These are phyloP conservation scores for Aspergillus puulaauensis DNA, from an alignment of 2,329 filamentous ascomycete species.

Conservation along the genomic window DNA sequence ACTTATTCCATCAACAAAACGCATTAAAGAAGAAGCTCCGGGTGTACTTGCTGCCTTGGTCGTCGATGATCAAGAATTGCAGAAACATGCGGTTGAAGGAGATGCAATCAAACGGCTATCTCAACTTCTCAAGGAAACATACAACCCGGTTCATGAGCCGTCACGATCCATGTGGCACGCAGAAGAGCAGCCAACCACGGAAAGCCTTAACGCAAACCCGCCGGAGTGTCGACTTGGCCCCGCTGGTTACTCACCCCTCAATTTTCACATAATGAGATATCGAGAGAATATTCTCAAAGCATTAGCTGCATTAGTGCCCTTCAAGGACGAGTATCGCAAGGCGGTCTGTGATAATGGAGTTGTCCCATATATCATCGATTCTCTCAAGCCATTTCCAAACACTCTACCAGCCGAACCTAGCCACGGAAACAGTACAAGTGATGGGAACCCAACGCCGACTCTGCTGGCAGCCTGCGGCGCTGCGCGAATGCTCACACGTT, in stretches of 20 bases:
- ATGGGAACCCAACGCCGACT: slow-evolving; percentile 76
- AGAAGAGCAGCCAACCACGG: slow-evolving; percentile 26
- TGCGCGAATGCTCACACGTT: slow-evolving; percentile 77
- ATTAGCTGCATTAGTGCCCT: slow-evolving; percentile 75
- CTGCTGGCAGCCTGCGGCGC: slow-evolving; percentile 83
- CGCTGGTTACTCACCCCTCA: slow-evolving; percentile 60
- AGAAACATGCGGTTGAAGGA: slow-evolving; percentile 77
- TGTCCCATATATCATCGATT: slow-evolving; percentile 79
- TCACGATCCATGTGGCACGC: slow-evolving; percentile 57
- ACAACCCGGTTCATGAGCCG: slow-evolving; percentile 57
- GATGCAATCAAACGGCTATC: slow-evolving; percentile 62
- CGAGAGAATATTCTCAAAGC: slow-evolving; percentile 76
- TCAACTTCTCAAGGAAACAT: slow-evolving; percentile 64
- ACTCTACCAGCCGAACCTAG: slow-evolving; percentile 28
- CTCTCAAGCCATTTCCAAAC: slow-evolving; percentile 60
- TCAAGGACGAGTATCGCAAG: slow-evolving; percentile 82
- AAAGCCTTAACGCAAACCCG: slow-evolving; percentile 21
- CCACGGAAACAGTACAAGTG: slow-evolving; percentile 46
- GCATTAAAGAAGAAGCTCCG: slow-evolving; percentile 69
- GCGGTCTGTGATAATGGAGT: slow-evolving; percentile 78
- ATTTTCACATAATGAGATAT: slow-evolving; percentile 69
- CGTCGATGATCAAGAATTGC: slow-evolving; percentile 73
- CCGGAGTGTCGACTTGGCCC: slow-evolving; percentile 56
- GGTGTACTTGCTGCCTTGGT: slow-evolving; percentile 75
- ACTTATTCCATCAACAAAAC: slow-evolving; percentile 45